A percentile compares a stretch with the other conserved stretches of the same genome.
Evolutionary conservation across 331 rosid genomes (phyloP).

Genomic region (Quercus phellos): DNA sequence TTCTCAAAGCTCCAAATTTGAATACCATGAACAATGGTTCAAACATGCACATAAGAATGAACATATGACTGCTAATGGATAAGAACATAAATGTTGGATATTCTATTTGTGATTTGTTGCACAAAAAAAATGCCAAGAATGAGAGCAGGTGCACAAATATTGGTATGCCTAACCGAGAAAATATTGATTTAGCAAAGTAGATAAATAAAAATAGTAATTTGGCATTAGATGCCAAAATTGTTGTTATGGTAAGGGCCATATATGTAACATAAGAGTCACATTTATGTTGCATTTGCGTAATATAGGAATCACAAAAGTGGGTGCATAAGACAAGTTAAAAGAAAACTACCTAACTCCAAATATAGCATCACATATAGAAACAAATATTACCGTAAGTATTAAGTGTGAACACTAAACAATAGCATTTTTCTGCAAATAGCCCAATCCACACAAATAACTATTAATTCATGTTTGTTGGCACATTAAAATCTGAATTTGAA

Average conservation of each 20-base stretch:
- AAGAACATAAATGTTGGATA: neutral
- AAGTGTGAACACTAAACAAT: too few relatives aligned
- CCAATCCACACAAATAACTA: too few relatives aligned
- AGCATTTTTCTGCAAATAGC: too few relatives aligned
- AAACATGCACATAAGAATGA: neutral
- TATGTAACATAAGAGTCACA: neutral
- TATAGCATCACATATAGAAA: neutral
- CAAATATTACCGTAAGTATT: too few relatives aligned
- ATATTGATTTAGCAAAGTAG: neutral
- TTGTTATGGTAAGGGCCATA: neutral
- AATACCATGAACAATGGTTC: neutral
- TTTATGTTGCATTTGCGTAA: neutral
- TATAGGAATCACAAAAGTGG: too few relatives aligned
- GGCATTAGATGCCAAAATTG: too few relatives aligned
- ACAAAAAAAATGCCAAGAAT: neutral
- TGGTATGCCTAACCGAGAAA: neutral
- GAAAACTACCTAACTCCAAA: too few relatives aligned
- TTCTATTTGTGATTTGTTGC: neutral
- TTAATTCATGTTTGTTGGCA: too few relatives aligned
- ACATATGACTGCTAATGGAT: too few relatives aligned
- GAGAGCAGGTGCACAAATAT: neutral
- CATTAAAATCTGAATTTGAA: too few relatives aligned
- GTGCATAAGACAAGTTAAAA: neutral
- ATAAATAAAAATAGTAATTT: neutral
- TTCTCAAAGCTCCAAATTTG: neutral